Percentiles rank a stretch among this genome's conserved stretches.
These are phyloP conservation scores for Achlya hypogyna DNA, from an alignment of 352 stramenopile species.

Conservation along the genomic window DNA sequence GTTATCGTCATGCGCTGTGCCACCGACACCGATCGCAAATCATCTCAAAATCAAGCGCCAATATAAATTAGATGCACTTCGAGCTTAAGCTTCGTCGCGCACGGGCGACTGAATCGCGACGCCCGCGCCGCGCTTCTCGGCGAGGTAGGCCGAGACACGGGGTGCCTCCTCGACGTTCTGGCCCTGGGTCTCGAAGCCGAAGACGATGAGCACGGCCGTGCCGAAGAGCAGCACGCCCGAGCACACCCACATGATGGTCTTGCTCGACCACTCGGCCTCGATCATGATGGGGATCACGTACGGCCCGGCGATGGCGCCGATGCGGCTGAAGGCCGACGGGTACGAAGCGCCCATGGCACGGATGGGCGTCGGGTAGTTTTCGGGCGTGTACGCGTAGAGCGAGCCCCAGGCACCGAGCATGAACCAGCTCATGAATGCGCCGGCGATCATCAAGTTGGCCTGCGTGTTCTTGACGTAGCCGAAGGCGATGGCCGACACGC, in stretches of 20 bases:
- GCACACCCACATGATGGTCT: constrained; percentile 23
- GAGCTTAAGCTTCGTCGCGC: background rate
- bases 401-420: constrained; percentile 23
- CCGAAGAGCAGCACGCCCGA: constrained; percentile 11
- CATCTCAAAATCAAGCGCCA: too few relatives aligned
- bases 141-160: background rate
- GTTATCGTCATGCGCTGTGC: too few relatives aligned
- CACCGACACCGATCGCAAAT: too few relatives aligned
- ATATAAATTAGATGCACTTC: too few relatives aligned
- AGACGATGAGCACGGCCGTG: constrained; percentile 11
- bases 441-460: constrained; percentile 31
- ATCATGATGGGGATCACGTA: constrained; percentile 24
- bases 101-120: background rate
- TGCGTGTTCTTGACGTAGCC: constrained; percentile 44
- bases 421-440: constrained; percentile 19
- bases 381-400: constrained; percentile 26
- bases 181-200: constrained; percentile 20
- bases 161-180: constrained; percentile 28
- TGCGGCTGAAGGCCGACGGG: constrained; percentile 20
- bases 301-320: constrained; percentile 23
- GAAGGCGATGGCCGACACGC: constrained; percentile 46
- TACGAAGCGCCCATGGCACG: constrained; percentile 21
- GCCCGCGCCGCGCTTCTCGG: background rate
- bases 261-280: background rate
- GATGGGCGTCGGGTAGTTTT: constrained; percentile 24